These are phyloP conservation scores for Wilhelminamyces savonicus DNA, from an alignment of 805 yeast species.

Conservation along the genomic window DNA sequence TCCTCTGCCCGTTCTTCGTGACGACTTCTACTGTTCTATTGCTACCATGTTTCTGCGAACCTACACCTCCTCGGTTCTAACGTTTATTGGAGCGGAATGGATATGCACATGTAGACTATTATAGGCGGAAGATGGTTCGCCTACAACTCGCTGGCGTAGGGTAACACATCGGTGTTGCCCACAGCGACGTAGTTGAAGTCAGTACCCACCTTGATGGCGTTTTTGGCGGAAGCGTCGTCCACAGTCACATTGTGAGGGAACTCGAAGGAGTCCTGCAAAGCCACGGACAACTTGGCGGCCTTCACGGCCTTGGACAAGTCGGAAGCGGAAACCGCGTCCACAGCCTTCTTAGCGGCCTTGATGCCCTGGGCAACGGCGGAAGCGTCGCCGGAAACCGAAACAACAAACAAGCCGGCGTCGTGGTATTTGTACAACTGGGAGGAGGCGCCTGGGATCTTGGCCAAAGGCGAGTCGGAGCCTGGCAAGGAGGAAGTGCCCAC, in stretches of 20 bases:
- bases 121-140: not conserved
- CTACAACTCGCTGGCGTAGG: slow-evolving; percentile 84
- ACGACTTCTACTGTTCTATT: too few relatives aligned
- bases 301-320: slow-evolving; percentile 51
- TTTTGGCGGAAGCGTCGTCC: slow-evolving; percentile 27
- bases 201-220: slow-evolving; percentile 39
- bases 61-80: too few relatives aligned
- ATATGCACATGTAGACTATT: too few relatives aligned
- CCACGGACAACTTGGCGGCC: slow-evolving; percentile 35
- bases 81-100: too few relatives aligned
- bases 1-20: too few relatives aligned
- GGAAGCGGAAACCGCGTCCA: slow-evolving; percentile 31
- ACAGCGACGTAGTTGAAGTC: slow-evolving; percentile 82
- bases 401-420: slow-evolving; percentile 76
- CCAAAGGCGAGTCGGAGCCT: slow-evolving; percentile 46
- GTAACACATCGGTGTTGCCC: slow-evolving; percentile 82
- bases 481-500: slow-evolving; percentile 55
- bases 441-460: slow-evolving; percentile 41
- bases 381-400: slow-evolving; percentile 58
- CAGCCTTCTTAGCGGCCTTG: slow-evolving; percentile 46
- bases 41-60: too few relatives aligned
- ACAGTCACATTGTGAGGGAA: slow-evolving; percentile 24
- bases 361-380: slow-evolving; percentile 55
- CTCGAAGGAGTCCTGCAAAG: slow-evolving; percentile 34
- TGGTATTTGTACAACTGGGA: slow-evolving; percentile 58